phyloP scores from a whole-genome alignment of 108 stramenopile species.

The Cylindrotheca closterium region DNA sequence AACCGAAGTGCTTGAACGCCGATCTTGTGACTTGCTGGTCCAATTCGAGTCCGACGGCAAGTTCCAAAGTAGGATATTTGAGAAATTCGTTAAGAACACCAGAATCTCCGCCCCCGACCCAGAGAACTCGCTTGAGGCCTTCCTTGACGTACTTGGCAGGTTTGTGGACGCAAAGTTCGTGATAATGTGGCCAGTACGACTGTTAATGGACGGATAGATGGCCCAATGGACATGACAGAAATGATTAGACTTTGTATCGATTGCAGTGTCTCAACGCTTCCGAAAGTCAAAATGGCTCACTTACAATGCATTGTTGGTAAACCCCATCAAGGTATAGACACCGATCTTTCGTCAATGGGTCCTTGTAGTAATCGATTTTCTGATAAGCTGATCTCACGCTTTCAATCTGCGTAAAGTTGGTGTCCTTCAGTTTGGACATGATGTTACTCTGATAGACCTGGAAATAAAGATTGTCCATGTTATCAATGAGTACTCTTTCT shows the following conservation, averaged over 20 bases:
- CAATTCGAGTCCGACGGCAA: constrained; percentile 58
- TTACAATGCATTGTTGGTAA: constrained; percentile 65
- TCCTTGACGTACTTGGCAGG: constrained; percentile 49
- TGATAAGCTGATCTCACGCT: constrained; percentile 24
- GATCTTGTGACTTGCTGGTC: constrained; percentile 54
- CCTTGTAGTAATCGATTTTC: constrained; percentile 14
- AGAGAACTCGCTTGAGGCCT: constrained; percentile 28
- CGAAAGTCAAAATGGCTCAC: constrained; percentile 5
- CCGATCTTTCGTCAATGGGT: constrained; percentile 23
- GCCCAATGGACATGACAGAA: too few relatives aligned
- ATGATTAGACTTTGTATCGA: too few relatives aligned
- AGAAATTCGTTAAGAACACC: constrained; percentile 61
- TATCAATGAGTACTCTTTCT: neutral
- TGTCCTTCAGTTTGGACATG: neutral
- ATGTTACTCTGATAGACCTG: neutral
- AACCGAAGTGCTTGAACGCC: constrained; percentile 52
- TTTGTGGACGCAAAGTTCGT: constrained; percentile 58
- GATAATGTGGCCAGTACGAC: constrained; percentile 64
- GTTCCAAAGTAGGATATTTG: constrained; percentile 49
- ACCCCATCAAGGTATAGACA: constrained; percentile 62
- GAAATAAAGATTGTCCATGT: neutral
- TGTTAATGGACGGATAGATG: too few relatives aligned
- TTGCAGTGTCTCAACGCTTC: too few relatives aligned
- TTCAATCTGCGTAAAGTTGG: neutral
- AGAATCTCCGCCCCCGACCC: constrained; percentile 57